These are phyloP conservation scores for Bidens hawaiensis DNA, from an alignment of 140 eudicot genomes.

Conservation along the genomic window DNA sequence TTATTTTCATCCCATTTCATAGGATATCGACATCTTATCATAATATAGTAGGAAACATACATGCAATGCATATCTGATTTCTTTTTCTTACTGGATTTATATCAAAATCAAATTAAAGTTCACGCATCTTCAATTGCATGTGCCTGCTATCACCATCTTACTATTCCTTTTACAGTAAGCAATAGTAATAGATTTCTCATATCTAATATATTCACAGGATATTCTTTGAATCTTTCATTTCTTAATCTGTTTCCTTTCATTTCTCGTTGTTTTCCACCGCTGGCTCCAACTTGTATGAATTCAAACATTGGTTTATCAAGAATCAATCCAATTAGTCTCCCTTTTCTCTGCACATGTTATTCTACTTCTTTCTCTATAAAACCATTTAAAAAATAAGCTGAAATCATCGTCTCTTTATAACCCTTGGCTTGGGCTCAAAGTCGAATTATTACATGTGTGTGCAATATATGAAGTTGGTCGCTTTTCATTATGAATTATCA, in stretches of 20 bases:
- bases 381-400: background rate
- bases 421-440: too few species aligned
- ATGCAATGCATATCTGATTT: background rate
- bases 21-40: background rate
- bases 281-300: too few species aligned
- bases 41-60: background rate
- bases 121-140: background rate
- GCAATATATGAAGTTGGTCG: background rate
- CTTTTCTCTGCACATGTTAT: background rate
- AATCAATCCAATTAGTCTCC: too few species aligned
- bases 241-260: background rate
- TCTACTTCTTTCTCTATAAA: background rate
- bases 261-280: too few species aligned
- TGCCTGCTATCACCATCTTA: background rate
- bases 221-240: background rate
- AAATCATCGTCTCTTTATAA: background rate
- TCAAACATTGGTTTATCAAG: too few species aligned
- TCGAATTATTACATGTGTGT: too few species aligned
- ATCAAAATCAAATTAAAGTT: background rate
- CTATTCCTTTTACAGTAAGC: background rate
- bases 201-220: background rate
- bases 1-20: background rate
- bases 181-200: background rate
- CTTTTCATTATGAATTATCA: background rate
- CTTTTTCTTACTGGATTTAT: background rate